Conservation (phyloP, 2,329 filamentous ascomycete species). For the Pestalotiopsis sp. region DNA sequence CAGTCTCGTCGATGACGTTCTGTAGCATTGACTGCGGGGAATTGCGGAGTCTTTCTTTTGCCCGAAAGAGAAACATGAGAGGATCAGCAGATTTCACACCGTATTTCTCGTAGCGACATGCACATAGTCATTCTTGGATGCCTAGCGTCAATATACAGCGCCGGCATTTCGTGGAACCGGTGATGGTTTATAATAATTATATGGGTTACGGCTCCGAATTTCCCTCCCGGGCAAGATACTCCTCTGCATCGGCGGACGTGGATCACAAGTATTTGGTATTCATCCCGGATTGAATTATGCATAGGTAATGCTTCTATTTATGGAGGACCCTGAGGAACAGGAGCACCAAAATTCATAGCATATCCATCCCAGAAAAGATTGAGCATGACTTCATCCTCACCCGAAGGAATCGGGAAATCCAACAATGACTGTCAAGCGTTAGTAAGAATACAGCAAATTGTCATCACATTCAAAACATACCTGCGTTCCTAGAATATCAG, state of each 20-base stretch:
- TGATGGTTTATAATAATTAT: too few relatives aligned
- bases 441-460: neutral
- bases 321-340: neutral
- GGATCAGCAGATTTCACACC: neutral
- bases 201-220: too few relatives aligned
- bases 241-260: too few relatives aligned
- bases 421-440: neutral
- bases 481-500: constrained; percentile 1
- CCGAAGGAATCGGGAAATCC: constrained; percentile 1
- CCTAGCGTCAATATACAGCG: too few relatives aligned
- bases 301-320: neutral
- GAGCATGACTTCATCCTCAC: constrained; percentile 10
- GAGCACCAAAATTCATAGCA: constrained; percentile 6
- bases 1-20: neutral
- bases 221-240: too few relatives aligned
- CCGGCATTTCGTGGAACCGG: too few relatives aligned
- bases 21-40: neutral
- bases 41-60: neutral
- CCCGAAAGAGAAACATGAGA: neutral
- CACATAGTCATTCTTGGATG: too few relatives aligned
- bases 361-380: constrained; percentile 11
- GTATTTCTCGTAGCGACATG: too few relatives aligned
- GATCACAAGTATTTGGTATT: too few relatives aligned
- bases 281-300: too few relatives aligned
- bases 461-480: neutral